Base-by-base conservation (phyloP, 345 rosid species). In the Moringa oleifera region DNA sequence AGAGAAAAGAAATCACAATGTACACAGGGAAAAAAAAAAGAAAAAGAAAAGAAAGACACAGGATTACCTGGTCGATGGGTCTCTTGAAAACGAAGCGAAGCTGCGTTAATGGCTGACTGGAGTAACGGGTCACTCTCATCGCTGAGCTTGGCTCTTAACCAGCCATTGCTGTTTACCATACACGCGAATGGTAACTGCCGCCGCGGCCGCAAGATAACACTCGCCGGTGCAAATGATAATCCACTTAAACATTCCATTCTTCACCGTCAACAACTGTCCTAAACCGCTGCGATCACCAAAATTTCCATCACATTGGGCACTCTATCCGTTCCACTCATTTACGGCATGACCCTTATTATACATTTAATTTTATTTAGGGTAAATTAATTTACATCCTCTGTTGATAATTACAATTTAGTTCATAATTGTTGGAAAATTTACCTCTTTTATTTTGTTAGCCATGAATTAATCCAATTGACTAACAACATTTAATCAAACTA, bases 61-160 rank as follows among this genome's bases (percentile, higher is more conserved):
- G 50, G 60, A 54, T 72, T 77, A 53, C 98, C 91, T 46, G 85
- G 78, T 53, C 82, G 79, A 54, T 75, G 84, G 55, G 90, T 88
- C 80, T 93, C 98, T 72, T 72, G 90, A 18, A 86, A 81, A 61
- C 99, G 95, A 62, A 88, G 83, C 50, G 90, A 82, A 36, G 95
- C 97, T 11, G 87, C 81, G 36, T 65, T 7, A 16, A 81, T 37
- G 57, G 97, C 90, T 23, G 88, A 71, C 50, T 75, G 83, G 65
- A 86, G 69, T 62, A 82, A 77, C 49, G 88, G 88, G 75, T 86
- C 90, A 28, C 59, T 62, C 21, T 80, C 90, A 18, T 76, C 73
- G 61, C 65, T 72, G 51, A 65, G 73, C 23, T 74, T 71, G 5
- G 94, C 89, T 71, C 74, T 73, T 16, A 55, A 24, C 33, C 59